Base-by-base conservation (phyloP, 2,329 filamentous ascomycete species). In the Hypoxylon sp. region DNA sequence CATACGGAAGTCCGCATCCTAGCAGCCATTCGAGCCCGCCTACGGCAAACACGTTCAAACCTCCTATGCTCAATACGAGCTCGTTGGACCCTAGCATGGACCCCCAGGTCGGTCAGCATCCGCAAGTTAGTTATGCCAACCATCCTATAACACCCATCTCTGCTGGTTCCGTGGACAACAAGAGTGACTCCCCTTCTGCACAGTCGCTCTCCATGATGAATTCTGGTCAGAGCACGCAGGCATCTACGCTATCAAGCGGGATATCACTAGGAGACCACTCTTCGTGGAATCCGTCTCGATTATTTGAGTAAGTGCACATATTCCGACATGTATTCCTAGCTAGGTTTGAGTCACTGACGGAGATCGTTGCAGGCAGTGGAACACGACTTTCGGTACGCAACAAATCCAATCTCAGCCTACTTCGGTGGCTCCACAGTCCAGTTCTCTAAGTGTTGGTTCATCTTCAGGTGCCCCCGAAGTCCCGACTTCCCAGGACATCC, bases 311-410 rank as follows among this genome's bases (percentile, higher is more conserved):
- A 80, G 90, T 82, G 20, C 12, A 17, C 16, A 30, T 49, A 17
- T 25, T 13, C 25, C 52, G 44, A 6, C 42, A 54, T 20, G 37
- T 19, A 6, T 26, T 20, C 25, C 13, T 3, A 20, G 1, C 13
- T 7, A n/a, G 9, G 19, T 12, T 9, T 13, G 6, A 5, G 5
- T 32, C 20, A 32, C 55, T 67, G 55, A 63, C 45, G 44, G 60
- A 25, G 32, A 41, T 44, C 63, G 5, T 31, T 61, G 57, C 65
- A 96, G 92, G 71, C 91, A 96, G 78, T 97, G 93, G 92, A 92
- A 96, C 72, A 87, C 89, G 67, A 92, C 93, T 60, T 97, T 97
- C 75, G 90, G 91, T 78, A 89, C 87, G 71, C 84, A 83, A 52
- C 73, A 75, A 61, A 71, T 73, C 63, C 75, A 78, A 64, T 66